Base-by-base conservation (phyloP, 2,329 filamentous ascomycete genomes). In the Microdochium paspali region DNA sequence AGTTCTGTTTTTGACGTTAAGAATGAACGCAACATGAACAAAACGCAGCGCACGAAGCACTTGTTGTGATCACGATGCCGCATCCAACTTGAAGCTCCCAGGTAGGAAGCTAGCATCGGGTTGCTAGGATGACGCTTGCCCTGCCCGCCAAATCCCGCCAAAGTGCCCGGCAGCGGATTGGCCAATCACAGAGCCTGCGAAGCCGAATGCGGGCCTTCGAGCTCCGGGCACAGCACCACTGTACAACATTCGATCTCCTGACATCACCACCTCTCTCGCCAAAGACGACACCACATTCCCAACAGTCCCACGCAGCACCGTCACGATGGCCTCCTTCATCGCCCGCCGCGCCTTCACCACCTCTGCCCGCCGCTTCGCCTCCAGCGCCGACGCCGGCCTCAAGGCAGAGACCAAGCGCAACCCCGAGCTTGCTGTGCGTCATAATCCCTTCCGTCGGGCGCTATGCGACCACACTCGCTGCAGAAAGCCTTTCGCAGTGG, bases 371-470 rank as follows among this genome's bases (percentile, higher is more conserved):
- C 76, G 76, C 50, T 58, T 79, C 54, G 62, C 68, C 55, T 18
- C 10, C 10, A 48, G 54, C 47, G 48, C 53, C 50, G 64, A 71
- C 50, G 58, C 66, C 45, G 61, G 64, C 57, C 74, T 80, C 54
- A 75, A 77, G 69, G 66, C 72, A 62, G 76, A 80, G 67, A 69
- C 71, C 61, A 80, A 77, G 74, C 73, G 71, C 63, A 71, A 72
- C 63, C 70, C 70, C 56, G 70, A 72, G 61, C 59, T 72, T 43
- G 60, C 64, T 58, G 69, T 72, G 64, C 62, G 69, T 72, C 56
- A 64, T 59, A 58, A 44, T 48, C 46, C 21, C 18, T 49, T 21
- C 35, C 12, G 3, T 40, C 26, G 26, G 7, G 7, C 26, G 13
- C 28, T 30, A 15, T 15, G 28, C 9, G 21, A n/a, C n/a, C n/a